Percentiles rank a stretch among this genome's conserved stretches.
Evolutionary conservation across 371 early-diverging fungal genomes (phyloP).

Genomic region (Mortierella sp.): DNA sequence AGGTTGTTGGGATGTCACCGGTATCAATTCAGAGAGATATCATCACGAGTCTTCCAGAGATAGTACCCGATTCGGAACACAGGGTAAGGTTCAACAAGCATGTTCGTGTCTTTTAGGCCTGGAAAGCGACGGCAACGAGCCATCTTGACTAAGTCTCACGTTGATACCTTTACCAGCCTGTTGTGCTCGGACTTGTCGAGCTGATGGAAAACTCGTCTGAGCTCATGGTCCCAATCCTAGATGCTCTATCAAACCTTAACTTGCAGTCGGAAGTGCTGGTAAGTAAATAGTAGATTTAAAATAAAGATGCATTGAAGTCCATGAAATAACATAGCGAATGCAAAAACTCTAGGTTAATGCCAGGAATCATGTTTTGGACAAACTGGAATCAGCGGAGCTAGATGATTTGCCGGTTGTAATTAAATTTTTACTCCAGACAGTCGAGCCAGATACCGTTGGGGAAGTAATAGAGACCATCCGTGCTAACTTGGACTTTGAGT

Average conservation of each 20-base stretch:
- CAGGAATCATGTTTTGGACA: constrained; percentile 69
- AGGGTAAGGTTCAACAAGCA: constrained; percentile 54
- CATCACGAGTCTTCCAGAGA: constrained; percentile 80
- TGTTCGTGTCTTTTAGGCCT: background rate
- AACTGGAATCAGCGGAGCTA: constrained; percentile 76
- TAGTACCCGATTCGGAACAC: constrained; percentile 82
- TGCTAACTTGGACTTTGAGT: constrained; percentile 68
- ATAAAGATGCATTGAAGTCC: background rate
- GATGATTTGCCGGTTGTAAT: constrained; percentile 80
- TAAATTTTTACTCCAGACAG: constrained; percentile 79
- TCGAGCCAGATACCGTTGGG: constrained; percentile 55
- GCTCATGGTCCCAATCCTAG: constrained; percentile 80
- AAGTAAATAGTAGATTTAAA: background rate
- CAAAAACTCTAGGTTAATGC: constrained; percentile 58
- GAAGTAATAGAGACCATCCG: constrained; percentile 67
- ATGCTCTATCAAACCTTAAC: constrained; percentile 80
- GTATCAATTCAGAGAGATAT: constrained; percentile 80
- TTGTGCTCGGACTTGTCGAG: constrained; percentile 73
- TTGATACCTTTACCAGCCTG: constrained; percentile 45
- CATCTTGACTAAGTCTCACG: background rate
- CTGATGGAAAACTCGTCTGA: constrained; percentile 73
- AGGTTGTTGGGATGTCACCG: constrained; percentile 76
- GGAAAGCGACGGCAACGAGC: too few species aligned
- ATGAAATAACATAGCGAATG: background rate
- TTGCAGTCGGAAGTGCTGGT: constrained; percentile 68